A percentile compares a stretch with the other conserved stretches of the same genome.
These are phyloP conservation scores for Daedaleopsis sinensis DNA, from an alignment of 768 basidiomycete species.

Conservation along the genomic window DNA sequence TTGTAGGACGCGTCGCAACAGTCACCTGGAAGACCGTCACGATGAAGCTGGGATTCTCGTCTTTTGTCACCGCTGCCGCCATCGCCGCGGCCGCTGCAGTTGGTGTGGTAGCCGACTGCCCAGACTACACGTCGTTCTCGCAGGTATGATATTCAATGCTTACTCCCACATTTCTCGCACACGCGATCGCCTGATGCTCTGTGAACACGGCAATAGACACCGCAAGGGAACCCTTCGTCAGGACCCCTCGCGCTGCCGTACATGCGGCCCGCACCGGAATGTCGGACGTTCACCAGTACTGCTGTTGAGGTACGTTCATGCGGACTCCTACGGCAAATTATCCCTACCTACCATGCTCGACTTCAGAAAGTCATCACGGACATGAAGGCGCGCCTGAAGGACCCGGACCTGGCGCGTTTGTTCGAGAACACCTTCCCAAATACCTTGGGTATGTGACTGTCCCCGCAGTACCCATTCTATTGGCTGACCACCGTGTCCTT, in stretches of 20 bases:
- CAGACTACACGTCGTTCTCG: constrained; percentile 64
- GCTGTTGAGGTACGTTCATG: constrained; percentile 63
- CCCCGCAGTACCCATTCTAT: background rate
- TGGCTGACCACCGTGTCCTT: background rate
- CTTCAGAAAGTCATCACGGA: constrained; percentile 70
- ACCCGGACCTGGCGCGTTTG: constrained; percentile 75
- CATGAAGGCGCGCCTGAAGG: constrained; percentile 71
- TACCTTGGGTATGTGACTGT: constrained; percentile 59
- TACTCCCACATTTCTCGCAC: background rate
- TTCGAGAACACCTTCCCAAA: constrained; percentile 87
- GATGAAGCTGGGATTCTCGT: constrained; percentile 28
- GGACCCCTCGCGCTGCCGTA: constrained; percentile 68
- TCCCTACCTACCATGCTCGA: background rate
- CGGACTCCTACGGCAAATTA: background rate
- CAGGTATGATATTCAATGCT: constrained; percentile 37
- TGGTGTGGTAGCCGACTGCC: constrained; percentile 46
- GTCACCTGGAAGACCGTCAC: constrained; percentile 14
- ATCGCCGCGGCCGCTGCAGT: constrained; percentile 22
- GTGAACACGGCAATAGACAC: constrained; percentile 39
- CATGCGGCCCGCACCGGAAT: constrained; percentile 71
- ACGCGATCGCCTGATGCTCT: background rate
- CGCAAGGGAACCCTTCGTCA: constrained; percentile 61
- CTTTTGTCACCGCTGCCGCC: constrained; percentile 23
- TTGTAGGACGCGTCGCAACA: background rate
- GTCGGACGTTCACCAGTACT: constrained; percentile 76